Conservation (phyloP, 257 asterid species). For the Petunia axillaris region DNA sequence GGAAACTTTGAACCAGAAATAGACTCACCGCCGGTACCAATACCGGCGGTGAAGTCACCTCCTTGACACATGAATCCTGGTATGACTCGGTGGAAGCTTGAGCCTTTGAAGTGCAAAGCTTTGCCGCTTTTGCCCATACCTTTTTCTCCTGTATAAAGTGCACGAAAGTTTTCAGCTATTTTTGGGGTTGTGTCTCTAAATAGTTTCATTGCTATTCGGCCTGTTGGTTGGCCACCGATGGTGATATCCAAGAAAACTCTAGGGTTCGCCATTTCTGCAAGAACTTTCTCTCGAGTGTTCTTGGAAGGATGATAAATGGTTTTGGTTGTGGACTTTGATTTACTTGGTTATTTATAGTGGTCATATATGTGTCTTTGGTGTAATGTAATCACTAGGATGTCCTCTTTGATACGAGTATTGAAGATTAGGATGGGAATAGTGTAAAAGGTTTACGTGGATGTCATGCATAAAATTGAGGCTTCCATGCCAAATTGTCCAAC, state of each 20-base stretch:
- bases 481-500: too few species aligned
- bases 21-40: slow-evolving; percentile 81
- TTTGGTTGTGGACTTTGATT: too few species aligned
- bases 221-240: slow-evolving; percentile 46
- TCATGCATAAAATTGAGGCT: too few species aligned
- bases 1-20: slow-evolving; percentile 66
- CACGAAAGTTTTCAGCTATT: slow-evolving; percentile 75
- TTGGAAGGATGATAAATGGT: too few species aligned
- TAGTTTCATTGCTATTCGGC: slow-evolving; percentile 59
- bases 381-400: too few species aligned
- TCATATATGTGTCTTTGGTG: too few species aligned
- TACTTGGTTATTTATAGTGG: too few species aligned
- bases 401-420: too few species aligned
- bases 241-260: slow-evolving; percentile 63
- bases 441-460: too few species aligned
- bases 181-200: slow-evolving; percentile 58
- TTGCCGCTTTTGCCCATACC: slow-evolving; percentile 56
- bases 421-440: too few species aligned
- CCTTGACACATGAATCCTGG: slow-evolving; percentile 70
- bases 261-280: slow-evolving; percentile 49
- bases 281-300: too few species aligned
- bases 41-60: slow-evolving; percentile 74
- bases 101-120: slow-evolving; percentile 70
- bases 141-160: slow-evolving; percentile 78
- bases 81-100: slow-evolving; percentile 63